phyloP scores from a whole-genome alignment of 1,284 basidiomycete species.

The Ceratobasidium sp. region DNA sequence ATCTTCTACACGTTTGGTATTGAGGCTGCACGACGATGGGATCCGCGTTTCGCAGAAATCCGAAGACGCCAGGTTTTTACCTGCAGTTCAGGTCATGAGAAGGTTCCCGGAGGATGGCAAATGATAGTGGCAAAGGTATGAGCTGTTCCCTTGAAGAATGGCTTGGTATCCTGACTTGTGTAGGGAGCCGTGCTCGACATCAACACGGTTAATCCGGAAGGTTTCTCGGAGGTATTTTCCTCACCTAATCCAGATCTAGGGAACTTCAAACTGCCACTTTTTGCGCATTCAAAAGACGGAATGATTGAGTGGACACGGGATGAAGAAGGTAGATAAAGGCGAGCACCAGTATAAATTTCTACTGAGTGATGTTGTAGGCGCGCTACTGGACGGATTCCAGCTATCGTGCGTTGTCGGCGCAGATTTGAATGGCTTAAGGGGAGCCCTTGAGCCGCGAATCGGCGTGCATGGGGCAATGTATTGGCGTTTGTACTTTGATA shows the following conservation, averaged over 20 bases:
- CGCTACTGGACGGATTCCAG: background rate
- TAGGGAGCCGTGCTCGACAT: constrained; percentile 22
- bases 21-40: background rate
- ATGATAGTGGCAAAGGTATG: constrained; percentile 20
- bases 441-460: constrained; percentile 10
- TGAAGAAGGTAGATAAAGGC: background rate
- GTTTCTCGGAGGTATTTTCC: background rate
- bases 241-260: constrained; percentile 19
- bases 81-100: background rate
- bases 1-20: no score
- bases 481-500: constrained; percentile 26
- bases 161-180: background rate
- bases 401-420: constrained; percentile 5
- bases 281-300: constrained; percentile 5
- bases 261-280: constrained; percentile 3
- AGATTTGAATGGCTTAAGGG: background rate
- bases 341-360: background rate
- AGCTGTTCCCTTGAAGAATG: background rate
- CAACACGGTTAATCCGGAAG: background rate
- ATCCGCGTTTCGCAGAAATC: background rate
- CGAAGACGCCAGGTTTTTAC: background rate
- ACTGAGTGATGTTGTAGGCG: background rate
- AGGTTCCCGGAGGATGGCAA: constrained; percentile 1
- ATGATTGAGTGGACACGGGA: background rate
- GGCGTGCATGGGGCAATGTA: constrained; percentile 10